Conservation (phyloP, 441 rosid species). For the Gossypium trilobum region DNA sequence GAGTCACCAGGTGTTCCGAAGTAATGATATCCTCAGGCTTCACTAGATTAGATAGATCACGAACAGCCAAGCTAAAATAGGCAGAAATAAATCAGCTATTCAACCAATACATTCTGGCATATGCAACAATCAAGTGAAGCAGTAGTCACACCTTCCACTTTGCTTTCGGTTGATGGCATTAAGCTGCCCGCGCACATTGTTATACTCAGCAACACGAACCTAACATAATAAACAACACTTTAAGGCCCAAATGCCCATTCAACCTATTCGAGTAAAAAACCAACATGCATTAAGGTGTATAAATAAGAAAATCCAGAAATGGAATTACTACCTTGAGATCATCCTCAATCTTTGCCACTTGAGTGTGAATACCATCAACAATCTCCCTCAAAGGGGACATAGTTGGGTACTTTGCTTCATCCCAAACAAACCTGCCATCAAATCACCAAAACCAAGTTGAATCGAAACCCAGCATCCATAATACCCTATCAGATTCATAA, state of each 20-base stretch:
- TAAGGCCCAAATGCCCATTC: not conserved
- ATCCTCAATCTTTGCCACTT: conserved; percentile 92
- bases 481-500: not conserved
- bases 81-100: conserved; percentile 19
- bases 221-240: conserved; percentile 23
- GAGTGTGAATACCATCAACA: conserved; percentile 69
- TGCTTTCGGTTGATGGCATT: conserved; percentile 92
- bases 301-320: not conserved
- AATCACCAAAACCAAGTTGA: conserved; percentile 18
- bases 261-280: not conserved
- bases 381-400: conserved; percentile 84
- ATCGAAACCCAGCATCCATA: not conserved
- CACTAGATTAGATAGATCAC: conserved; percentile 89
- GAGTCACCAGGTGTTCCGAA: conserved; percentile 82
- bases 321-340: conserved; percentile 76
- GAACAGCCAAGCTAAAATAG: conserved; percentile 86
- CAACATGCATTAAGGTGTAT: not conserved
- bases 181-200: conserved; percentile 84
- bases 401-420: conserved; percentile 89
- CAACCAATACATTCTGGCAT: not conserved
- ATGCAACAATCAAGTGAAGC: not conserved
- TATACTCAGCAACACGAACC: conserved; percentile 96
- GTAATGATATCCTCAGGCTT: conserved; percentile 75
- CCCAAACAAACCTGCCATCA: conserved; percentile 77
- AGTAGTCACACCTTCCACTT: conserved; percentile 67